Percentiles rank a stretch among this genome's conserved stretches.
Evolutionary conservation across 2,329 filamentous ascomycete genomes (phyloP).

Genomic region (Calonectria pauciramosa): DNA sequence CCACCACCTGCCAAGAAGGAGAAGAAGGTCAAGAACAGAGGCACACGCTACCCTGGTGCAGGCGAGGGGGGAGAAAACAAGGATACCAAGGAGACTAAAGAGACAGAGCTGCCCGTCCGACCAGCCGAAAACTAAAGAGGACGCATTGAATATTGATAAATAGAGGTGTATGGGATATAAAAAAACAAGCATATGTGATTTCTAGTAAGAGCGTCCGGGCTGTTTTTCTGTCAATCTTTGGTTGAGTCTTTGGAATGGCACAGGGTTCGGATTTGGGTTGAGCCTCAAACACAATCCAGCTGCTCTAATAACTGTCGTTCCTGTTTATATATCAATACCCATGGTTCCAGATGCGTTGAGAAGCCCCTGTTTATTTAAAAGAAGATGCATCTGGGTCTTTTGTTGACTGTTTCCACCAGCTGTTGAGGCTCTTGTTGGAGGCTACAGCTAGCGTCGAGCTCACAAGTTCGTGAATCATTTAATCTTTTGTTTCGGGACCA

Average conservation of each 20-base stretch:
- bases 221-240: not conserved
- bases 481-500: too few relatives aligned
- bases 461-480: too few relatives aligned
- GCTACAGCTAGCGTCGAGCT: too few relatives aligned
- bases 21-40: slow-evolving; percentile 84
- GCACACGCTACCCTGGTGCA: slow-evolving; percentile 71
- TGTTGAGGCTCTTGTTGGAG: too few relatives aligned
- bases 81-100: not conserved
- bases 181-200: slow-evolving; percentile 9
- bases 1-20: slow-evolving; percentile 79
- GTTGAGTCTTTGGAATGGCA: not conserved
- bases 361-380: too few relatives aligned
- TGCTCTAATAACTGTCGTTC: not conserved
- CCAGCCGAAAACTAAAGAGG: not conserved
- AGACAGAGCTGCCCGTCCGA: not conserved
- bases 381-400: too few relatives aligned
- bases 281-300: not conserved
- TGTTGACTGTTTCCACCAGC: too few relatives aligned
- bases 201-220: not conserved
- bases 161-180: slow-evolving; percentile 6
- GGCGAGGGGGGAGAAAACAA: not conserved
- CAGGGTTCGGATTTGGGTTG: not conserved
- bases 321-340: not conserved
- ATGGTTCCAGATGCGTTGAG: too few relatives aligned
- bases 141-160: not conserved